Evolutionary conservation across 2,329 filamentous ascomycete species (phyloP), one percentile per base, ranked within the genome.

Genomic region (Colletotrichum tropicale): DNA sequence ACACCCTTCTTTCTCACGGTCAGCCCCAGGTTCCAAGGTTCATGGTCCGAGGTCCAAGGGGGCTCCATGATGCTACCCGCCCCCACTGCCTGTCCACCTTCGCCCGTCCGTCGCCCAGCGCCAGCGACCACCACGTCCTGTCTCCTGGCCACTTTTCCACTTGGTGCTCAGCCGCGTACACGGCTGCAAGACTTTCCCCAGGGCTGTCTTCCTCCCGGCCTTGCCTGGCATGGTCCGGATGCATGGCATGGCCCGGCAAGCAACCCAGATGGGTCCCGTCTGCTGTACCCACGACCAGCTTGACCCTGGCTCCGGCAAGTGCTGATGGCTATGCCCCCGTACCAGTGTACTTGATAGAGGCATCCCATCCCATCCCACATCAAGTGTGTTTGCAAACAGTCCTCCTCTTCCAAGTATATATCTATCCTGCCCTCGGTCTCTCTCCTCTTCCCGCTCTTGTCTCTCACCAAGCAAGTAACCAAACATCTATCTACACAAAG

Each of bases 331-430:
- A 71, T 55, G 64, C 36, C 13, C 69, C 38, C 34, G 52, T 67
- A 73, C 65, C 28, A 65, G 64, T 64, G 70, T 74, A 60, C 38
- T 55, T 65, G 64, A 73, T 68, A 64, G 56, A 73, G 64, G 65
- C 56, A 69, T 73, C 73, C 73, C 28, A 52, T 26, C 26, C 43
- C 66, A 52, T 26, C 32, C 43, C 67, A 52, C n/a, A 21, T 43
- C 21, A 9, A 32, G 52, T 28, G 28, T 71, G 24, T 72, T 61
- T 30, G 61, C 55, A 55, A 43, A 36, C 48, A 28, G 30, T 62
- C 58, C 55, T 32, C 30, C 18, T 38, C 8, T 56, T 21, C 58
- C 24, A 13, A 62, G 32, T 75, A 75, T 75, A 72, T 75, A 64
- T 75, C 36, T n/a, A 13, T 26, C 62, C n/a, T 56, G 6, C 60